Percentiles rank a stretch among this genome's conserved stretches.
phyloP scores from a whole-genome alignment of 2,329 filamentous ascomycete species.

The Paracoccidioides lutzii region DNA sequence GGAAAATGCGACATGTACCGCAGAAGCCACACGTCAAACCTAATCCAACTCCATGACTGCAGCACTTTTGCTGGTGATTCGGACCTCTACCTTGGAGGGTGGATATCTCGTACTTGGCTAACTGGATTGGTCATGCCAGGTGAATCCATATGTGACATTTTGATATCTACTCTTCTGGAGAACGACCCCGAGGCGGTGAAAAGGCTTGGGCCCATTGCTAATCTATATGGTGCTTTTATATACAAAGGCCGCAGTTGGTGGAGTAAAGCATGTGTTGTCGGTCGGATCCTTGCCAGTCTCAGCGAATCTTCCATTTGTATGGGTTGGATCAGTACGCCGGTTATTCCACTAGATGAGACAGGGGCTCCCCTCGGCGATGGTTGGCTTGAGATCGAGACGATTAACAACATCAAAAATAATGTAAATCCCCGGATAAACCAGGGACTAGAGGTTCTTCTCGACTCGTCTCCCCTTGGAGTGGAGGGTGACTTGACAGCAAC shows the following conservation, averaged over 20 bases:
- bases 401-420: conserved; percentile 16
- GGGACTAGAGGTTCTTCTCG: conserved; percentile 24
- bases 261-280: conserved; percentile 45
- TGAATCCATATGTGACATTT: conserved; percentile 39
- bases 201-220: conserved; percentile 37
- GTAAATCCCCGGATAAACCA: conserved; percentile 34
- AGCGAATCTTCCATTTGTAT: conserved; percentile 38
- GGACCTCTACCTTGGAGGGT: conserved; percentile 33
- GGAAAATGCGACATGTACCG: conserved; percentile 21
- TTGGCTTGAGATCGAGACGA: conserved; percentile 38
- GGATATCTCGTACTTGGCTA: conserved; percentile 44
- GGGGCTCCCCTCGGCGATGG: conserved; percentile 25
- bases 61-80: conserved; percentile 7
- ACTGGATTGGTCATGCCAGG: conserved; percentile 44
- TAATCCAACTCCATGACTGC: conserved; percentile 17
- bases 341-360: conserved; percentile 27
- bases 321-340: conserved; percentile 40
- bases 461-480: conserved; percentile 29
- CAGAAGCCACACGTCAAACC: conserved; percentile 17
- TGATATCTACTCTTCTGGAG: conserved; percentile 45
- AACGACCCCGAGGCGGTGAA: conserved; percentile 39
- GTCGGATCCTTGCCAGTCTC: conserved; percentile 38
- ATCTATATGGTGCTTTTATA: conserved; percentile 43
- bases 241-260: conserved; percentile 41
- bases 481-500: conserved; percentile 25